phyloP scores from a whole-genome alignment of 2,329 filamentous ascomycete genomes.

The Phialophora expanda region DNA sequence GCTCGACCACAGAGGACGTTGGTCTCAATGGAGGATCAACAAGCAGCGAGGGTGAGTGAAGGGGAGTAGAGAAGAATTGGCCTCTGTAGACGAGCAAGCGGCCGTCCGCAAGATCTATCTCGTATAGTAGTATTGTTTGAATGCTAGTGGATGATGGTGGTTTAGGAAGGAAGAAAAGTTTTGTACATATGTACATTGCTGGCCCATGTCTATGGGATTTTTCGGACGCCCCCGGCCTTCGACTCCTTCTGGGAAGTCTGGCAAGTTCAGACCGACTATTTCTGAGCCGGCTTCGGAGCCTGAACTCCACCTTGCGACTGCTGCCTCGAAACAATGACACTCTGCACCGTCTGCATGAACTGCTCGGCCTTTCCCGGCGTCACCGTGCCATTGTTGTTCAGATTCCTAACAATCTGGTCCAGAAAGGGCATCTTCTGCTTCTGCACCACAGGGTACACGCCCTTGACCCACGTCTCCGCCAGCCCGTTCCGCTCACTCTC shows the following conservation, averaged over 20 bases:
- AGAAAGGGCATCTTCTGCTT: conserved; percentile 38
- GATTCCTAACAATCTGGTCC: conserved; percentile 35
- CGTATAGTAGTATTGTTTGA: not conserved
- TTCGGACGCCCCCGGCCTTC: not conserved
- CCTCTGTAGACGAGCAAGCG: not conserved
- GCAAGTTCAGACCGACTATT: not conserved
- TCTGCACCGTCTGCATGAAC: conserved; percentile 34
- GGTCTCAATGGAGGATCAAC: not conserved
- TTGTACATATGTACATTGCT: not conserved
- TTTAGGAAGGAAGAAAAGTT: not conserved
- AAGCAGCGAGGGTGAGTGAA: not conserved
- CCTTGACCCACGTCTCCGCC: conserved; percentile 33
- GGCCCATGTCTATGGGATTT: not conserved
- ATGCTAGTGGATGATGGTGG: not conserved
- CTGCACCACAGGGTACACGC: conserved; percentile 33
- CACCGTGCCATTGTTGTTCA: conserved; percentile 39
- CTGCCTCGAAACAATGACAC: conserved; percentile 18
- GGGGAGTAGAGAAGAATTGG: not conserved
- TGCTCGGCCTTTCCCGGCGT: conserved; percentile 27
- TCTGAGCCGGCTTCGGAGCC: conserved; percentile 23
- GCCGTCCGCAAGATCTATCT: not conserved
- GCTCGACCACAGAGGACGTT: not conserved
- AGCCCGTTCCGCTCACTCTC: conserved; percentile 30
- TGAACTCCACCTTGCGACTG: conserved; percentile 9
- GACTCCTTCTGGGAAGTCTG: not conserved